A percentile compares a stretch with the other conserved stretches of the same genome.
These are phyloP conservation scores for Penicillium psychrofluorescens DNA, from an alignment of 495 filamentous ascomycete species.

Conservation along the genomic window DNA sequence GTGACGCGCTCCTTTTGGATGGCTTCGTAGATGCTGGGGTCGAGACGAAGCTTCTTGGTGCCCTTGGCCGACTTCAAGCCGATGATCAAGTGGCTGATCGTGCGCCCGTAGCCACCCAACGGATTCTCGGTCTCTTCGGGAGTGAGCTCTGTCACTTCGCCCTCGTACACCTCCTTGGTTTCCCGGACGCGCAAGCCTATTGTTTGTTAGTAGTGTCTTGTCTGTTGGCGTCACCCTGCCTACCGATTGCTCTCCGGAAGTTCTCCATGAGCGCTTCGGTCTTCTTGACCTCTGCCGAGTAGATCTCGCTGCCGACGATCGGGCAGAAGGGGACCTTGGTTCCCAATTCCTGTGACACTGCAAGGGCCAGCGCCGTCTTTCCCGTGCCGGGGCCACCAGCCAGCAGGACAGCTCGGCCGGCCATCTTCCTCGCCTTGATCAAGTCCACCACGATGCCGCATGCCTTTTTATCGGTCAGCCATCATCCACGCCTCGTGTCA, in stretches of 20 bases:
- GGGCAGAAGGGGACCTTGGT: constrained; percentile 97
- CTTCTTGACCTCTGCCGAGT: constrained; percentile 97
- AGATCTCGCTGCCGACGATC: constrained; percentile 94
- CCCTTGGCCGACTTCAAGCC: constrained; percentile 85
- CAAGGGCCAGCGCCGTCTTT: constrained; percentile 92
- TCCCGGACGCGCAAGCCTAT: constrained; percentile 82
- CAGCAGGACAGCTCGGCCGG: constrained; percentile 84
- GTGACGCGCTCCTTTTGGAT: constrained; percentile 97
- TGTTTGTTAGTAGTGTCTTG: background rate
- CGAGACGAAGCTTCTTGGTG: constrained; percentile 91
- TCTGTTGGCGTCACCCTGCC: constrained; percentile 5
- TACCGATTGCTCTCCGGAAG: constrained; percentile 90
- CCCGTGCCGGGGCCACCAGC: constrained; percentile 91
- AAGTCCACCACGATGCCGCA: constrained; percentile 93
- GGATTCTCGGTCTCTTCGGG: constrained; percentile 98
- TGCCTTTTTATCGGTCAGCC: constrained; percentile 48
- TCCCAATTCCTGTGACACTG: constrained; percentile 90
- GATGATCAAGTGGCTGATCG: constrained; percentile 84
- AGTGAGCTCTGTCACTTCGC: constrained; percentile 91
- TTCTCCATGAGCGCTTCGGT: constrained; percentile 98
- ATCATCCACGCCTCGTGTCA: background rate
- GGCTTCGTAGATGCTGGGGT: constrained; percentile 97
- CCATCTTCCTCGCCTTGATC: constrained; percentile 93
- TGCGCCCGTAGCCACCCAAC: constrained; percentile 90
- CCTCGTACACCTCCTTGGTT: constrained; percentile 97